Base-by-base conservation (phyloP, 257 asterid species). In the Solanum chmielewskii region DNA sequence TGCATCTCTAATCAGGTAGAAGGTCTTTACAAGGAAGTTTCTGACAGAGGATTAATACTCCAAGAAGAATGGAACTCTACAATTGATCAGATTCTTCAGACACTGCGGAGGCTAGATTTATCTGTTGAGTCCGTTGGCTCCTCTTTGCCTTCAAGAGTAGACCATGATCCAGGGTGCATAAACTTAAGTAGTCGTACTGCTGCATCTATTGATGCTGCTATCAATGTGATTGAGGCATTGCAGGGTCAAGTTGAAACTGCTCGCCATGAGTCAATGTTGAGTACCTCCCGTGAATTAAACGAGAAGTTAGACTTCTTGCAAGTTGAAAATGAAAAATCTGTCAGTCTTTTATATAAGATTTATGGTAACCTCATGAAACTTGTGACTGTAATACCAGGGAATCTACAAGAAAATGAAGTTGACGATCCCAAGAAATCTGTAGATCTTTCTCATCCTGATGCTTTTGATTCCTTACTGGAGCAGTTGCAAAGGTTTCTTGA, bases 51-150 rank as follows among this genome's bases (percentile, higher is more conserved):
- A 86, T 69, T 87, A 49, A 20, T 82, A 83, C 92, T 93, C 88
- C 94, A 90, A 84, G 93, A 90, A 88, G 94, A 94, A 84, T 92
- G 95, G 98, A 92, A 90, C 78, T 91, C 96, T 88, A 89, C 87
- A 86, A 90, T 90, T 85, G 89, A 92, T 75, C 91, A 90, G 90
- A 87, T 94, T 90, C 90, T 94, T 91, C 92, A 88, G 92, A 87
- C 89, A 88, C 93, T 92, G 83, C 88, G 86, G 49, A 90, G 87
- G 93, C 92, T 97, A 29, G 95, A 94, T 88, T 88, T 90, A 87
- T 89, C 91, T 71, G 45, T 91, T 90, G 87, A 88, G 86, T 89
- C 89, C 21, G 78, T 89, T 75, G 49, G 86, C 74, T 74, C 93
- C 87, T 84, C 85, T 89, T 83, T 89, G 44, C 84, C 85, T 69